Evolutionary conservation across 148 eudicot genomes (phyloP).

Genomic region (Gaultheria prostrata): DNA sequence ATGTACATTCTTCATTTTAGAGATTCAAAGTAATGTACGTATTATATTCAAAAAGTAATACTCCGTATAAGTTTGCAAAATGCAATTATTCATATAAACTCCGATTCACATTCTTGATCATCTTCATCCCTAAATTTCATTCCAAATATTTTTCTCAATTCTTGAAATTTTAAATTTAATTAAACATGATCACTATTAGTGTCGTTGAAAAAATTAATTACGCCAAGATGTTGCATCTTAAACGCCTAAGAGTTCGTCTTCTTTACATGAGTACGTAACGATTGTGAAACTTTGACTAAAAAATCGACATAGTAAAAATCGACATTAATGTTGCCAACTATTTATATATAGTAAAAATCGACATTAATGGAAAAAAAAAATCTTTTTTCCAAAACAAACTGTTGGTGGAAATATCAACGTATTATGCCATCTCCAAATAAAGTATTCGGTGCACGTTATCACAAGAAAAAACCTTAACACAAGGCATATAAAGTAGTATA

Average conservation of each 20-base stretch:
- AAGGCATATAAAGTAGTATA: neutral
- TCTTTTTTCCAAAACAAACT: neutral
- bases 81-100: neutral
- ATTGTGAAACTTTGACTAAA: too few species aligned
- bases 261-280: too few species aligned
- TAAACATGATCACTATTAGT: neutral
- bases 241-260: neutral
- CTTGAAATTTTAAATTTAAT: neutral
- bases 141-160: neutral
- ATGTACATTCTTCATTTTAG: neutral
- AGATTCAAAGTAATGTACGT: neutral
- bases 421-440: neutral
- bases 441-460: neutral
- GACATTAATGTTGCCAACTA: neutral
- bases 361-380: neutral
- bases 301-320: neutral
- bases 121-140: neutral
- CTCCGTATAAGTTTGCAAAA: neutral
- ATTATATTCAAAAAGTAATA: too few species aligned
- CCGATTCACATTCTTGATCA: neutral
- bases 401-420: neutral
- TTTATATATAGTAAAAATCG: neutral
- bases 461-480: neutral
- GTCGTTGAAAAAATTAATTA: neutral
- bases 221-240: neutral